Conservation (phyloP, 169 alveolate genomes). For the Eimeria sp. region DNA sequence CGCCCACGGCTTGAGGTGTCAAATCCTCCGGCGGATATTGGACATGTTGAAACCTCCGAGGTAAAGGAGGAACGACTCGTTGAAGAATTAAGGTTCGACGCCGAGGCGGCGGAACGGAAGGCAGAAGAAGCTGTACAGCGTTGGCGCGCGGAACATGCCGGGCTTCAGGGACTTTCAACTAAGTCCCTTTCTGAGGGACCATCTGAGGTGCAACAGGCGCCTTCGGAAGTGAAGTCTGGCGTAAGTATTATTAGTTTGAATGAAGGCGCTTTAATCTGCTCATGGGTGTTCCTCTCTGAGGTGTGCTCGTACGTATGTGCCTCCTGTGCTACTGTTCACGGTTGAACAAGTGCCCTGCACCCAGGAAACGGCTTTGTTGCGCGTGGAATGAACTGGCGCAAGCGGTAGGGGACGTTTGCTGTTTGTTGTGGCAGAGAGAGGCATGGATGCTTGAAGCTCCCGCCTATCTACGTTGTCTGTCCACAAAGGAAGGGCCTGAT, state of each 20-base stretch:
- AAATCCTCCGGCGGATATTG: not conserved
- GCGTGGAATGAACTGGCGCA: not conserved
- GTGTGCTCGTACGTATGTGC: not conserved
- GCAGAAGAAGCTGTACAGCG: constrained; percentile 76
- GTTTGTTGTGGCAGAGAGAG: constrained; percentile 23
- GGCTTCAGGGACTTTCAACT: not conserved
- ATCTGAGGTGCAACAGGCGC: not conserved
- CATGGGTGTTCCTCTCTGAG: not conserved
- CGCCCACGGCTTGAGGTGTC: constrained; percentile 20
- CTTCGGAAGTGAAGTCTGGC: not conserved
- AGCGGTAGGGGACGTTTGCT: not conserved
- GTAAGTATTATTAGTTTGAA: not conserved
- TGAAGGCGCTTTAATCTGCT: not conserved
- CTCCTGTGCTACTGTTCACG: not conserved
- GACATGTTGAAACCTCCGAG: not conserved
- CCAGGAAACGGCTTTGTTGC: not conserved
- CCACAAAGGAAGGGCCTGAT: constrained; percentile 28
- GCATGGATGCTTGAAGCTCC: constrained; percentile 84
- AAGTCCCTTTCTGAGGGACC: not conserved
- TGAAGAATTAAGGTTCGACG: constrained; percentile 17
- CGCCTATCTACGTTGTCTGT: constrained; percentile 75
- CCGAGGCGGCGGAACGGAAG: constrained; percentile 73
- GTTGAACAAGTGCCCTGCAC: not conserved
- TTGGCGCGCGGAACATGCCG: constrained; percentile 70
- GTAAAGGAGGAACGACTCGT: not conserved